Evolutionary conservation across 495 filamentous ascomycete species (phyloP).

Genomic region (Annulohypoxylon moriforme): DNA sequence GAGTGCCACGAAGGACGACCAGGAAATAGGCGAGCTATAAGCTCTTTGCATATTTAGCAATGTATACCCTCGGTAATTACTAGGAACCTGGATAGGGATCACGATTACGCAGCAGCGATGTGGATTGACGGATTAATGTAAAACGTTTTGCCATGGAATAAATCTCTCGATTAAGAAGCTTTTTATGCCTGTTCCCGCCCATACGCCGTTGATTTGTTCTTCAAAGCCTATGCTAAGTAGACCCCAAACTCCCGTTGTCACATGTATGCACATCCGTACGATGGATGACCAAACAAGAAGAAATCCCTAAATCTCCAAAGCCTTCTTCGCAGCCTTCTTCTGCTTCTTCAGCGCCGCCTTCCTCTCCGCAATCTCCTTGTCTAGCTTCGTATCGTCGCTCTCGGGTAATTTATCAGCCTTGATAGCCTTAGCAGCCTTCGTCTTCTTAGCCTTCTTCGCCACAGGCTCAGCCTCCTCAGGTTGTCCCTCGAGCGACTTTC

Average conservation of each 20-base stretch:
- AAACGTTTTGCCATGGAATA: constrained; percentile 20
- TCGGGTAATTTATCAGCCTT: constrained; percentile 60
- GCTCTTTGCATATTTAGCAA: constrained; percentile 7
- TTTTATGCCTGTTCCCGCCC: constrained; percentile 27
- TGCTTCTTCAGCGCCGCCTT: constrained; percentile 71
- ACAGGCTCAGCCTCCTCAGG: constrained; percentile 53
- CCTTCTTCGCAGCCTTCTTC: constrained; percentile 69
- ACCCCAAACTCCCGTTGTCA: constrained; percentile 46
- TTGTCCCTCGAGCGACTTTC: constrained; percentile 59
- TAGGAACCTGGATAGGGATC: constrained; percentile 3
- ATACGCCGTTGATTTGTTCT: constrained; percentile 29
- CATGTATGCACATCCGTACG: constrained; percentile 31
- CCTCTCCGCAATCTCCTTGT: constrained; percentile 67
- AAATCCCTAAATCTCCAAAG: constrained; percentile 55
- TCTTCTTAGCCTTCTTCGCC: constrained; percentile 63
- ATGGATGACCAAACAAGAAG: constrained; percentile 3
- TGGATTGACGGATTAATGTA: constrained; percentile 16
- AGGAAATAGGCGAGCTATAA: constrained; percentile 44
- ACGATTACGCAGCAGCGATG: constrained; percentile 20
- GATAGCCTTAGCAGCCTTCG: constrained; percentile 52
- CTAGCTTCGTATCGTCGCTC: constrained; percentile 65
- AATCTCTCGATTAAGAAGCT: constrained; percentile 19
- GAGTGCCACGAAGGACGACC: constrained; percentile 35
- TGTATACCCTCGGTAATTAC: constrained; percentile 21
- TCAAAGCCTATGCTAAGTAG: constrained; percentile 44